Evolutionary conservation across 805 yeast genomes (phyloP), one percentile per base, ranked within the genome.

Genomic region (Wickerhamiella kazuoi): DNA sequence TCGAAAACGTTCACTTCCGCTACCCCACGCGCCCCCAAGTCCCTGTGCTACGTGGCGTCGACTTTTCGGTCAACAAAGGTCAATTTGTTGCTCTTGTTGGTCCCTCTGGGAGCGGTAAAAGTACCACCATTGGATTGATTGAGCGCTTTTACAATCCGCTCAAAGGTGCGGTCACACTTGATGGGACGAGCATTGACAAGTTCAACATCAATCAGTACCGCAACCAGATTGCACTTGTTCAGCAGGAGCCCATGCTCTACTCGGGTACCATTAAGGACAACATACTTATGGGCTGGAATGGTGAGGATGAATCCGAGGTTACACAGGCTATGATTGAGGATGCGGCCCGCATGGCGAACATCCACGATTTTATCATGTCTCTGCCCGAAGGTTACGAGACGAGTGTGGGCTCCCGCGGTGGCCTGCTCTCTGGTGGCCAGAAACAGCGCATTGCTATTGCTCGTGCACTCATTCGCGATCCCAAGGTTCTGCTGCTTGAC

Each of bases 401-500:
- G 0, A 55, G 62, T 17, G 66, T 70, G 39, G 78, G 78, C 1
- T 55, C 69, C 7, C 60, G 73, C 35, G 79, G 79, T 0, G 65
- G 74, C 1, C 58, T 72, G 21, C 54, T 78, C 18, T 73, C 80
- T 3, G 86, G 84, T 30, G 86, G 86, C 11, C 86, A 78, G 55
- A 76, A 77, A 53, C 86, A 78, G 59, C 67, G 83, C 48, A 63
- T 78, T 32, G 84, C 84, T 6, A 74, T 78, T 56, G 86, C 86
- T 0, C 61, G 86, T 45, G 81, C 82, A 1, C 60, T 78, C 44
- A 71, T 77, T 41, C 74, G 79, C 44, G 65, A 71, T 42, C 86
- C 86, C 6, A 62, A 69, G 35, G 64, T 78, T 17, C 58, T 77
- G 46, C 65, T 77, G 3, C 60, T 77, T 40, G 86, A 77, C 49